Evolutionary conservation across 192 early-diverging fungal genomes (phyloP).

Genomic region (Borealophlyctis nickersoniae): DNA sequence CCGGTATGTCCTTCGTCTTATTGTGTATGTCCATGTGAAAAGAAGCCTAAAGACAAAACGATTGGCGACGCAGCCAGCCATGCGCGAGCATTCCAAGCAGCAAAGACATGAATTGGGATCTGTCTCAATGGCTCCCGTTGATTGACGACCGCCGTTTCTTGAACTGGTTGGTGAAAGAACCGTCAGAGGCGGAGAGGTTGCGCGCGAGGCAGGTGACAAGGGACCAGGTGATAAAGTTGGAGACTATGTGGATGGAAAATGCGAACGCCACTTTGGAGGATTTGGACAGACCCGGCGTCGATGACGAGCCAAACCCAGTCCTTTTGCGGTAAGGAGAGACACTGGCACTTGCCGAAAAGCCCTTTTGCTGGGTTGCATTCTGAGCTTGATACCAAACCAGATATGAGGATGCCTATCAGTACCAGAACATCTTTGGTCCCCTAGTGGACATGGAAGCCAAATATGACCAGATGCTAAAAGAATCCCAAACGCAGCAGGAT

Average conservation of each 20-base stretch:
- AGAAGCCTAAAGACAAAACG: not conserved
- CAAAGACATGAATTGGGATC: conserved; percentile 96
- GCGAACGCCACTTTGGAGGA: conserved; percentile 73
- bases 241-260: conserved; percentile 86
- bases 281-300: conserved; percentile 73
- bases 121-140: conserved; percentile 93
- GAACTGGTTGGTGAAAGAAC: conserved; percentile 91
- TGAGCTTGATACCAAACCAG: conserved; percentile 40
- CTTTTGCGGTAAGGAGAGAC: conserved; percentile 63
- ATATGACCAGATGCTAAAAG: conserved; percentile 81
- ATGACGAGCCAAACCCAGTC: conserved; percentile 84
- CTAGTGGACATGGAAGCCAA: conserved; percentile 94
- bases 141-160: conserved; percentile 94
- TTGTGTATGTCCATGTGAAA: not conserved
- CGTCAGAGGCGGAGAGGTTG: conserved; percentile 78
- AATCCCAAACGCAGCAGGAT: conserved; percentile 93
- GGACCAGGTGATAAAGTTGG: conserved; percentile 80
- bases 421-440: conserved; percentile 93
- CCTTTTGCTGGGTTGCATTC: not conserved
- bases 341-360: conserved; percentile 1
- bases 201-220: conserved; percentile 79
- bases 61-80: conserved; percentile 59
- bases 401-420: conserved; percentile 97
- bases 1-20: conserved; percentile 50
- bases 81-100: conserved; percentile 82